Base-by-base conservation (phyloP, 345 rosid species). In the Acer yangbiense region DNA sequence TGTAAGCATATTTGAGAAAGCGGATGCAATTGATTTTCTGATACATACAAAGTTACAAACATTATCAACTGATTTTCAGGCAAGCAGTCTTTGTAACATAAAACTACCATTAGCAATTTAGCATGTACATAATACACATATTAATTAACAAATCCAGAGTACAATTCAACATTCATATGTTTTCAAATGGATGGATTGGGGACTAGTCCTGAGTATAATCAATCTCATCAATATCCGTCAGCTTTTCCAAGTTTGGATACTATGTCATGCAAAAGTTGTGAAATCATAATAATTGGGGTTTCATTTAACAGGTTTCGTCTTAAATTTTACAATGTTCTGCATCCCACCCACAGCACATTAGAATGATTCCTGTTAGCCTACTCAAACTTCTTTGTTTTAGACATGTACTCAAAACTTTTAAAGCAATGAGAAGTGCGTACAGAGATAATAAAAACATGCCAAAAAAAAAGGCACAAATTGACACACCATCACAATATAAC, bases 11-110 rank as follows among this genome's bases (percentile, higher is more conserved):
- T 75, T 80, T 88, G 88, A 76, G 78, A 79, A 23, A 82, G 90
- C 81, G 84, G 77, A 67, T 85, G 83, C 78, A 91, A 73, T 58
- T 75, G 85, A 76, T 91, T 81, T 78, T 87, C 97, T 93, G 87
- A 65, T 55, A 57, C 52, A 72, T n/a, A 69, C 77, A 65, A 25
- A 25, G 27, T 25, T 25, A 1, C 27, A 1, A 67, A 46, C 27
- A 77, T 65, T 54, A 76, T 63, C 50, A 78, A 7, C 11, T 21
- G 9, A 43, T 20, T 27, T 43, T 46, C 58, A 74, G 25, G 17
- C 60, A 32, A 65, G 23, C 4, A 35, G 20, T 55, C 70, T 18
- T 66, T 11, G 57, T 0, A 18, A 21, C 16, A 18, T 35, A n/a
- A 57, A 57, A 35, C 10, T 39, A 13, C 35, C 9, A 70, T 7